Evolutionary conservation across 805 yeast species (phyloP), one percentile per base, ranked within the genome.

Genomic region (Ogataea paradorogensis): DNA sequence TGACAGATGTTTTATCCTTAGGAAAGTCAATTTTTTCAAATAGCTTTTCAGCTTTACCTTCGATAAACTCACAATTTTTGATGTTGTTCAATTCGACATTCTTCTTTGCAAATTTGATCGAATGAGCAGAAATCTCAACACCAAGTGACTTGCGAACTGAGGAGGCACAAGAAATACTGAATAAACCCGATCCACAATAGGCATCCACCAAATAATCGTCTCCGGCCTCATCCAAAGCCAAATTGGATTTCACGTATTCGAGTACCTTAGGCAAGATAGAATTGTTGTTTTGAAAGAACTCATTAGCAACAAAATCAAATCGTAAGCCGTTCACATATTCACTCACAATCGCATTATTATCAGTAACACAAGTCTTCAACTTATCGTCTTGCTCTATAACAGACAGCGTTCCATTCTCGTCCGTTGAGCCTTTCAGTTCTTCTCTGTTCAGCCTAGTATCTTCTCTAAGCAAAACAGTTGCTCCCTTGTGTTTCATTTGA

Each of bases 251-350:
- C 13, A 93, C 99, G 58, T 87, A 90, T 28, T 71, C 69, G 4
- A 95, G 84, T 14, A 93, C 95, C 3, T 69, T 61, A 3, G 97
- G 96, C 46, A 93, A 67, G 18, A 93, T 91, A 15, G 95, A 82
- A 62, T 89, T 90, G 65, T 91, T 91, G 66, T 91, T 91, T 65
- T 91, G 99, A 71, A 93, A 93, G 59, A 93, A 93, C 61, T 90
- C 96, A 40, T 96, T 95, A 0, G 97, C 97, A 23, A 89, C 81
- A 62, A 87, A 93, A 55, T 85, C 82, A 63, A 93, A 93, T 35
- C 80, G 74, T 61, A 73, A 78, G 2, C 91, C 95, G 43, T 77
- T 74, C 30, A 84, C 74, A 51, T 74, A 76, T 57, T 90, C 97
- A 7, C 78, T 78, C 38, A 91, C 93, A 36, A 86, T 78, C 44